Base-by-base conservation (phyloP, 441 rosid genomes). In the Populus hybrid region DNA sequence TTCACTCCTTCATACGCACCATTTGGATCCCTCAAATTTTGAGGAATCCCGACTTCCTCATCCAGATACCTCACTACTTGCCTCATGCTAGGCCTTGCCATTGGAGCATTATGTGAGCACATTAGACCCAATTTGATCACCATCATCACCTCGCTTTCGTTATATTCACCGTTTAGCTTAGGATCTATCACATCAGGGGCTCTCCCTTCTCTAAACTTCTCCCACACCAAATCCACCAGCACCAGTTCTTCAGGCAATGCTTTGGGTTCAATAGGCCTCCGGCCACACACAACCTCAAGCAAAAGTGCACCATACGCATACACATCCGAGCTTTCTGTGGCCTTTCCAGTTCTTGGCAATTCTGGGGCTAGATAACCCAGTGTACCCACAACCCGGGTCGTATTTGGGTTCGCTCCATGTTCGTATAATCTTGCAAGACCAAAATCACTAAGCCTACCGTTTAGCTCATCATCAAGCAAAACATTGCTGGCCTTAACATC, bases 351-450 rank as follows among this genome's bases (percentile, higher is more conserved):
- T 73, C 92, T 75, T 10, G 96, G 83, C 21, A 88, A 80, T 76
- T 95, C 99, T 3, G 99, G 98, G 32, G 98, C 98, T 32, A 95
- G 76, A 83, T 95, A 95, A 0, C 98, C 98, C 72, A 93, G 78
- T 3, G 99, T 95, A 24, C 99, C 97, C 46, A 92, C 98, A 1
- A 95, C 94, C n/a, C 89, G 83, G 0, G 98, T 93, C 1, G 99
- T 93, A 30, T 84, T 79, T 40, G 98, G 97, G 77, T 90, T 89
- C 18, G 96, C 81, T 11, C 98, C 98, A n/a, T 91, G 99, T 64
- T 90, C 94, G 9, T 88, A 87, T 80, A 93, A 74, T 78, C 93
- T 84, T 32, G 97, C 97, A 3, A 94, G 87, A 24, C 97, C 97
- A 66, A 95, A 95, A 83, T 95, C 99, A 2, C 99, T 94, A 0